These are phyloP conservation scores for Xerocomus nothofagi DNA, from an alignment of 1,284 basidiomycete species.

Conservation along the genomic window DNA sequence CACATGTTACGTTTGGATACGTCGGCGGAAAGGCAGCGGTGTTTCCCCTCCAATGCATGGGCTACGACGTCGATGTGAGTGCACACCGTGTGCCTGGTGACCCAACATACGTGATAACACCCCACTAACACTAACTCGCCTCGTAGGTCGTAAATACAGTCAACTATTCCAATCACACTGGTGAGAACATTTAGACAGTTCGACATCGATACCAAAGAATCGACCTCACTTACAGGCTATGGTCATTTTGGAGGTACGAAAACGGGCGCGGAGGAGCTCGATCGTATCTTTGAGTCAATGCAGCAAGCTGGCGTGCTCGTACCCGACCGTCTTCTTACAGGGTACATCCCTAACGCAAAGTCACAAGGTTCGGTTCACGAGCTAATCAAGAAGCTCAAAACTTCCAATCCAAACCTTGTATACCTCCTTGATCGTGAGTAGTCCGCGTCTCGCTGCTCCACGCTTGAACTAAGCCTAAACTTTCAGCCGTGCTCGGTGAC, in stretches of 20 bases:
- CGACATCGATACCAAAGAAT: neutral
- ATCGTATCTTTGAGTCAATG: conserved; percentile 66
- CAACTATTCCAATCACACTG: conserved; percentile 93
- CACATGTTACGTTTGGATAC: conserved; percentile 93
- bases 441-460: conserved; percentile 4
- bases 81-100: conserved; percentile 18
- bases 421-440: conserved; percentile 90
- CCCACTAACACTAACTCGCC: conserved; percentile 25
- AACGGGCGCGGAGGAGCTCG: conserved; percentile 68
- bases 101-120: neutral
- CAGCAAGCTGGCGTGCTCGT: conserved; percentile 65
- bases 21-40: conserved; percentile 95
- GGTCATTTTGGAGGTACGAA: conserved; percentile 73
- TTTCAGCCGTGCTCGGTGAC: conserved; percentile 92
- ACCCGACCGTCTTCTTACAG: conserved; percentile 72
- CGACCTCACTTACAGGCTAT: conserved; percentile 57
- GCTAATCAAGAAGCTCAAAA: conserved; percentile 62
- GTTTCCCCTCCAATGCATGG: conserved; percentile 92
- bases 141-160: conserved; percentile 91
- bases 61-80: conserved; percentile 95
- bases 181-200: conserved; percentile 42
- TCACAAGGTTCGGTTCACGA: conserved; percentile 69
- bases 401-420: conserved; percentile 58
- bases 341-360: conserved; percentile 88
- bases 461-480: conserved; percentile 41